Conservation (phyloP, 2,329 filamentous ascomycete species). For the Taxawa tesnikishii region DNA sequence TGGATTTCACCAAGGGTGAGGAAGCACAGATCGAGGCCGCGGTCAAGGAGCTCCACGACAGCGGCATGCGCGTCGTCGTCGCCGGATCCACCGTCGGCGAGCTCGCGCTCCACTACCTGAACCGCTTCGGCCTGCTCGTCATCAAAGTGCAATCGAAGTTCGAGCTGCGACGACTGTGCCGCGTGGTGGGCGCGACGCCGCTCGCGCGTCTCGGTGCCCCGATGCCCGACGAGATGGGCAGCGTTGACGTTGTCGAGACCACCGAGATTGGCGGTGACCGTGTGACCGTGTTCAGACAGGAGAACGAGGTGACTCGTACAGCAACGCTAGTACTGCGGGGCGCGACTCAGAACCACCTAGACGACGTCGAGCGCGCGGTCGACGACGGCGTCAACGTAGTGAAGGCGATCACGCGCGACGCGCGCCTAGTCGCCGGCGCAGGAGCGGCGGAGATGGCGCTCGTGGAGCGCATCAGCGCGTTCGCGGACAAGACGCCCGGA, state of each 20-base stretch:
- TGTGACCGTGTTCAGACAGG: conserved; percentile 96
- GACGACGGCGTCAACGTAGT: conserved; percentile 98
- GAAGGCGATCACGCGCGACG: conserved; percentile 92
- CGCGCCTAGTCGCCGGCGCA: conserved; percentile 82
- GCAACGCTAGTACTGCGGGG: conserved; percentile 89
- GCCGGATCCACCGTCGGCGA: conserved; percentile 92
- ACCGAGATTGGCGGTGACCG: conserved; percentile 95
- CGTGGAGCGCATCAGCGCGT: conserved; percentile 78
- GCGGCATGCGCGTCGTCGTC: conserved; percentile 80
- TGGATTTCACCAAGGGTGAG: conserved; percentile 96
- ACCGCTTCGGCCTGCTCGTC: conserved; percentile 89
- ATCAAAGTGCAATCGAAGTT: conserved; percentile 98
- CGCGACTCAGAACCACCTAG: conserved; percentile 94
- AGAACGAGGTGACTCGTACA: conserved; percentile 82
- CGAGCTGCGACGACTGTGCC: conserved; percentile 85
- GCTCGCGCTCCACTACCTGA: conserved; percentile 92
- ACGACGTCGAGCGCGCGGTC: conserved; percentile 92
- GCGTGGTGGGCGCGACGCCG: conserved; percentile 93
- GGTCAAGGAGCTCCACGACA: conserved; percentile 94
- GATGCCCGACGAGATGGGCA: conserved; percentile 99
- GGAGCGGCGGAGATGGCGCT: conserved; percentile 92
- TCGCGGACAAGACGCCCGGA: conserved; percentile 85
- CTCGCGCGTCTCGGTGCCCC: conserved; percentile 88
- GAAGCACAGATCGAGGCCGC: conserved; percentile 79
- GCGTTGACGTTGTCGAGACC: conserved; percentile 88